Evolutionary conservation across 495 filamentous ascomycete species (phyloP).

Genomic region (Venustampulla echinocandica): DNA sequence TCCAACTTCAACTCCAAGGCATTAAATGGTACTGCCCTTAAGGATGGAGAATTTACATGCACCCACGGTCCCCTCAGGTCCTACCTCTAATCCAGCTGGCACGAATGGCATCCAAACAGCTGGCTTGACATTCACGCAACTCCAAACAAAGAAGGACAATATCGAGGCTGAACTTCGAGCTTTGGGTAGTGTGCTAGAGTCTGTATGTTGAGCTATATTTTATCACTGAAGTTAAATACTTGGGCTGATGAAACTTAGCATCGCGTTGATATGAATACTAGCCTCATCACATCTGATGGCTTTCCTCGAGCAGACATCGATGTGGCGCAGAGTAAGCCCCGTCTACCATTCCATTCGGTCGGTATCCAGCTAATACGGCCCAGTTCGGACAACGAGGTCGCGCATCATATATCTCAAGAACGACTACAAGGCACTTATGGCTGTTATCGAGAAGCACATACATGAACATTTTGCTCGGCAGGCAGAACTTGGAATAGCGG

Average conservation of each 20-base stretch:
- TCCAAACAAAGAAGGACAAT: constrained; percentile 62
- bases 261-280: constrained; percentile 85
- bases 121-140: constrained; percentile 51
- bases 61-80: constrained; percentile 65
- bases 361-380: neutral
- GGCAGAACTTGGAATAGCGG: constrained; percentile 12
- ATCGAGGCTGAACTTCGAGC: constrained; percentile 80
- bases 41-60: constrained; percentile 67
- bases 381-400: constrained; percentile 83
- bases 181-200: constrained; percentile 75
- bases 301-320: constrained; percentile 92
- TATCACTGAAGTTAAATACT: constrained; percentile 14
- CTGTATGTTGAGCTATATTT: constrained; percentile 52
- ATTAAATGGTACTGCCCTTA: constrained; percentile 14
- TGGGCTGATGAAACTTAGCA: constrained; percentile 47
- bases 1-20: neutral
- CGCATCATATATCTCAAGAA: constrained; percentile 85
- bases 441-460: constrained; percentile 66
- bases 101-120: constrained; percentile 43
- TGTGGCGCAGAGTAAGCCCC: constrained; percentile 72
- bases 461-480: constrained; percentile 64
- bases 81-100: constrained; percentile 43
- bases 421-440: constrained; percentile 88
- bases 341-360: neutral
- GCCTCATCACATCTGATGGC: constrained; percentile 81